Conservation (phyloP, 1,284 basidiomycete genomes). For the Volvariella volvacea region DNA sequence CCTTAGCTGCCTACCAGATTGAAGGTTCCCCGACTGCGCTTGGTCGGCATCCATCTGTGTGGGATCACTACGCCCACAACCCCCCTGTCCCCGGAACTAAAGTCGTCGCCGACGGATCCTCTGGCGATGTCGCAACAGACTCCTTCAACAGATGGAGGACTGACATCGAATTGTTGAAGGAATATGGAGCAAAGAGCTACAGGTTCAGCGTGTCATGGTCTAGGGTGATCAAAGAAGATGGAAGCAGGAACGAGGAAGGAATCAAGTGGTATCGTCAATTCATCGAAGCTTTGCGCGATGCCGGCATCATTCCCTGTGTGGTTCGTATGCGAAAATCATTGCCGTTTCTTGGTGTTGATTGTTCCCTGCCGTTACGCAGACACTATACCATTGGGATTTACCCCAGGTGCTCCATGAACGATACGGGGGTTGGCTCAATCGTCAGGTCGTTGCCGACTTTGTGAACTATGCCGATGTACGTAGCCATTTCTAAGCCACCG, state of each 20-base stretch:
- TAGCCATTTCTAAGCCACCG: background rate
- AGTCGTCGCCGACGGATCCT: constrained; percentile 51
- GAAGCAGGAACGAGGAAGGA: constrained; percentile 60
- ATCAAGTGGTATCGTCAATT: constrained; percentile 64
- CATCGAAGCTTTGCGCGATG: constrained; percentile 58
- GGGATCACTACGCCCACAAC: constrained; percentile 65
- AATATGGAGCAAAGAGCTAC: constrained; percentile 52
- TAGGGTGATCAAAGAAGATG: constrained; percentile 62
- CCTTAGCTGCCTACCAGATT: constrained; percentile 56
- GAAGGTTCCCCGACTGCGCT: constrained; percentile 54
- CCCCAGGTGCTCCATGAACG: constrained; percentile 64
- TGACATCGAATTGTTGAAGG: constrained; percentile 58
- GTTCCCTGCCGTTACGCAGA: constrained; percentile 32
- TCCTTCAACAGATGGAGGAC: constrained; percentile 64
- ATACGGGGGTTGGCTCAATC: constrained; percentile 70
- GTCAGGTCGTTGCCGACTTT: constrained; percentile 58
- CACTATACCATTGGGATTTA: constrained; percentile 76
- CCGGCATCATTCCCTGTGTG: constrained; percentile 64
- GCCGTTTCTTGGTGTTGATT: background rate
- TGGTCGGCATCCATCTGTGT: constrained; percentile 60
- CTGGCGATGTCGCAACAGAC: constrained; percentile 66
- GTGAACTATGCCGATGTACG: constrained; percentile 52
- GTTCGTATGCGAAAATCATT: constrained; percentile 30
- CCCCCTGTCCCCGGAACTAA: constrained; percentile 37
- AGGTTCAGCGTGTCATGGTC: constrained; percentile 76